Percentiles rank a stretch among this genome's conserved stretches.
Conservation (phyloP, 2,329 filamentous ascomycete genomes). For the Aspergillus bombycis region DNA sequence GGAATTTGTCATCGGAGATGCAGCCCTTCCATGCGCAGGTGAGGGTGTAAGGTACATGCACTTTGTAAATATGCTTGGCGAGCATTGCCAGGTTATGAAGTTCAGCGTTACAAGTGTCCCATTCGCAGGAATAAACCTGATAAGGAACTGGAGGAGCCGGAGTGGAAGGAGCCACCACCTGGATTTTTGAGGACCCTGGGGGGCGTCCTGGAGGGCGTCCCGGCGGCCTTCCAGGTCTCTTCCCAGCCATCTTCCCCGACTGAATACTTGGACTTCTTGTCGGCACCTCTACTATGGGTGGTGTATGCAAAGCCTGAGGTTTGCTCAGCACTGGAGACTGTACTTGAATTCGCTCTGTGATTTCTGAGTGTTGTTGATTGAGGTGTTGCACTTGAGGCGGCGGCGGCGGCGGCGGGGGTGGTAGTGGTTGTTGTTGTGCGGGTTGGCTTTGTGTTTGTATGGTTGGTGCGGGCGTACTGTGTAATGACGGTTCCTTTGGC, state of each 20-base stretch:
- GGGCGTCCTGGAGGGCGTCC: slow-evolving; percentile 22
- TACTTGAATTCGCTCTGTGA: neutral
- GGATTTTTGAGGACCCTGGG: slow-evolving; percentile 19
- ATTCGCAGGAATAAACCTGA: slow-evolving; percentile 59
- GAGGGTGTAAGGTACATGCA: slow-evolving; percentile 49
- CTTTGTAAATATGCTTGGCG: slow-evolving; percentile 60
- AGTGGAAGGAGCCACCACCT: slow-evolving; percentile 23
- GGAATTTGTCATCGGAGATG: slow-evolving; percentile 19
- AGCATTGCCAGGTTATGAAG: slow-evolving; percentile 65
- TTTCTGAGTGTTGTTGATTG: neutral
- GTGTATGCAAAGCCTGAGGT: neutral
- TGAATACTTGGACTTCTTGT: slow-evolving; percentile 4
- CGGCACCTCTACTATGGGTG: neutral
- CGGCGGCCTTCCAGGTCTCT: slow-evolving; percentile 20
- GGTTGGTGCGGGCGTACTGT: neutral
- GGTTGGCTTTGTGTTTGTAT: neutral
- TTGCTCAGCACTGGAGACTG: slow-evolving; percentile 8
- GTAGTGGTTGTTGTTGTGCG: slow-evolving; percentile 6
- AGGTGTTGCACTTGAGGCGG: neutral
- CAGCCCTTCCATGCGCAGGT: slow-evolving; percentile 33
- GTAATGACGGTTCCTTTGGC: neutral
- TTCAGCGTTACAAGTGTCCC: slow-evolving; percentile 59
- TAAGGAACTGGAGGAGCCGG: slow-evolving; percentile 24
- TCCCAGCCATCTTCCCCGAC: slow-evolving; percentile 17
- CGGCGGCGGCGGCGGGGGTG: too few relatives aligned